Percentiles rank a stretch among this genome's conserved stretches.
Evolutionary conservation across 2,329 filamentous ascomycete genomes (phyloP).

Genomic region (Arthrobotrys musiformis): DNA sequence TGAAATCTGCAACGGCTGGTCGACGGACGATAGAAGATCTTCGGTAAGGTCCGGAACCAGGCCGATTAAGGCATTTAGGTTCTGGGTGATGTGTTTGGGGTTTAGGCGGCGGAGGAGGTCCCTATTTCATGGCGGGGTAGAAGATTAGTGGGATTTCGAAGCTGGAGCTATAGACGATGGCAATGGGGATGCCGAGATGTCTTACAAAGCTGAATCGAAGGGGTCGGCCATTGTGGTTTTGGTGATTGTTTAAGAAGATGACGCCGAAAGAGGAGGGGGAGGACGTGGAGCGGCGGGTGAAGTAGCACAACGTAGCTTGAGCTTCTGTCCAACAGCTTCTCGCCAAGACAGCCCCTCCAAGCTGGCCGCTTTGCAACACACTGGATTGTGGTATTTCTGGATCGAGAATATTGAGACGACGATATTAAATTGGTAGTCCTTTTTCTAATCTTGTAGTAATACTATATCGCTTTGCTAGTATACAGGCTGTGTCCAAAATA

Average conservation of each 20-base stretch:
- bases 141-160: constrained; percentile 34
- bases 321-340: constrained; percentile 49
- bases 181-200: constrained; percentile 10
- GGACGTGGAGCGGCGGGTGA: constrained; percentile 31
- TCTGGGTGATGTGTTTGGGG: constrained; percentile 87
- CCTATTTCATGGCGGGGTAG: constrained; percentile 65
- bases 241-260: constrained; percentile 65
- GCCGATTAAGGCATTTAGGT: constrained; percentile 87
- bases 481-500: background rate
- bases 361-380: constrained; percentile 35
- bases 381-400: constrained; percentile 11
- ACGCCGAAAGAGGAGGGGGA: constrained; percentile 8
- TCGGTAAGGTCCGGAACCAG: constrained; percentile 93
- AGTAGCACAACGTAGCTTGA: constrained; percentile 36
- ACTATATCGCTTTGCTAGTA: background rate
- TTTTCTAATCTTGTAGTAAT: background rate
- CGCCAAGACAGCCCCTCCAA: constrained; percentile 54
- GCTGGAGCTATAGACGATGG: constrained; percentile 34
- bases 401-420: background rate
- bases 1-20: constrained; percentile 88
- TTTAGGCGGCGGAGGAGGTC: constrained; percentile 98
- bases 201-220: constrained; percentile 81
- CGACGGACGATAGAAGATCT: constrained; percentile 96
- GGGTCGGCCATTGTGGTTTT: constrained; percentile 67
- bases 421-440: background rate